Base-by-base conservation (phyloP, 2,329 filamentous ascomycete species). In the Magnaporthiopsis incrustans region DNA sequence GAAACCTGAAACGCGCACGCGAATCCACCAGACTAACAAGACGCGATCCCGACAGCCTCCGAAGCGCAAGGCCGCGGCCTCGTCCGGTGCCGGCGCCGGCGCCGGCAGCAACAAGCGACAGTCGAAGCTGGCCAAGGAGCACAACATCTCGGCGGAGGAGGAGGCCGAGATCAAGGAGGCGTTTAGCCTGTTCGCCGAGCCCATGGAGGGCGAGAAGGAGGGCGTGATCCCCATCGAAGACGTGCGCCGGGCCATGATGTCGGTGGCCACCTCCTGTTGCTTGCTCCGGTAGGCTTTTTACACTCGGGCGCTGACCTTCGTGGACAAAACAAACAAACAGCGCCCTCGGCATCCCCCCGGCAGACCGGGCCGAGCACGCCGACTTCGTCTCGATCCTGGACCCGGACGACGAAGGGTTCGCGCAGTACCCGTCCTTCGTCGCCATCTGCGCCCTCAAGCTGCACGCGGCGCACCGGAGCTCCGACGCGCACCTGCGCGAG, bases 161-260 rank as follows among this genome's bases (percentile, higher is more conserved):
- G 94, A 98, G 77, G 83, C 85, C 69, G 92, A 97, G 77, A 97
- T 99, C 73, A 88, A 86, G 71, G 93, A 97, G 76, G 93, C 93
- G 18, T 98, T 95, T 75, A 82, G 85, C 27, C 83, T 98, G 10
- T 99, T 98, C 74, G 80, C 87, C 1, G 83, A 89, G 69, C 85
- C 88, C 50, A 85, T 85, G 75, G 82, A 87, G 26, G 85, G 89
- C 62, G 88, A 93, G 70, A 91, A 91, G 72, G 79, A 89, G 64
- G 89, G 88, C 66, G 86, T 90, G 22, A 83, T 92, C 62, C 84
- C 85, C 15, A 86, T 84, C 4, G 80, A 81, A 70, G 88, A 91
- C 72, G 83, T 93, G 67, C 83, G 88, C 67, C 85, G 89, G 61
- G 89, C 88, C 44, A 82, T 93, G 73, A 85, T 89, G 89, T 94